Conservation (phyloP, 495 filamentous ascomycete genomes). For the Niebla homalea region DNA sequence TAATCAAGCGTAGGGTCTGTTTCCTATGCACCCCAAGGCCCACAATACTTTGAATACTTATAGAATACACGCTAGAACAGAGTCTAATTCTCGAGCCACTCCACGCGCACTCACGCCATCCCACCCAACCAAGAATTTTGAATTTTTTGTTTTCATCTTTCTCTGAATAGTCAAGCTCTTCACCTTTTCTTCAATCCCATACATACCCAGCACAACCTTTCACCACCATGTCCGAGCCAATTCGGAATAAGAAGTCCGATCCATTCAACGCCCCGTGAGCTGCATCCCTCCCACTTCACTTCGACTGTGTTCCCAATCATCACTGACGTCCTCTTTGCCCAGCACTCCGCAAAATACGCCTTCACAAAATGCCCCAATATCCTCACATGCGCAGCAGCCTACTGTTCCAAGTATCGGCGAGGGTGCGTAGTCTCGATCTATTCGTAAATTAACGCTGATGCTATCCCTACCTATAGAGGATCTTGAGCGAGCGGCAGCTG, state of each 20-base stretch:
- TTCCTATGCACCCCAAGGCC: too few relatives aligned
- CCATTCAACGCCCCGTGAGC: slow-evolving; percentile 74
- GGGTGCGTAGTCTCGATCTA: slow-evolving; percentile 44
- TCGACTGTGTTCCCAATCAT: slow-evolving; percentile 7
- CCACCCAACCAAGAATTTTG: slow-evolving; percentile 8
- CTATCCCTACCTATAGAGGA: slow-evolving; percentile 49
- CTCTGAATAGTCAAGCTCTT: background rate
- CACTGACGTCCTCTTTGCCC: slow-evolving; percentile 2
- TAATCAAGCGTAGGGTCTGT: too few relatives aligned
- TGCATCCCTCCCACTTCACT: background rate
- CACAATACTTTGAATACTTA: too few relatives aligned
- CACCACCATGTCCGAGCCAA: slow-evolving; percentile 71
- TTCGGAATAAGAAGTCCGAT: slow-evolving; percentile 79
- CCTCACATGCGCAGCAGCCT: slow-evolving; percentile 92
- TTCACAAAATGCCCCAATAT: slow-evolving; percentile 88
- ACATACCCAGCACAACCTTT: background rate
- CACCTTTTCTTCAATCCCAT: slow-evolving; percentile 25
- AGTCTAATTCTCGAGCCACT: too few relatives aligned
- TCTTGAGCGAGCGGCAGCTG: slow-evolving; percentile 72
- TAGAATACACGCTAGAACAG: too few relatives aligned
- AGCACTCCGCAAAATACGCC: slow-evolving; percentile 96
- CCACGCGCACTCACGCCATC: too few relatives aligned
- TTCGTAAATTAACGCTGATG: background rate
- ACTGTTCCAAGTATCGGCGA: slow-evolving; percentile 92
- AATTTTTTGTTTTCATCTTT: slow-evolving; percentile 12